Percentiles rank a stretch among this genome's conserved stretches.
Conservation (phyloP, 805 yeast genomes). For the Lachancea waltii region DNA sequence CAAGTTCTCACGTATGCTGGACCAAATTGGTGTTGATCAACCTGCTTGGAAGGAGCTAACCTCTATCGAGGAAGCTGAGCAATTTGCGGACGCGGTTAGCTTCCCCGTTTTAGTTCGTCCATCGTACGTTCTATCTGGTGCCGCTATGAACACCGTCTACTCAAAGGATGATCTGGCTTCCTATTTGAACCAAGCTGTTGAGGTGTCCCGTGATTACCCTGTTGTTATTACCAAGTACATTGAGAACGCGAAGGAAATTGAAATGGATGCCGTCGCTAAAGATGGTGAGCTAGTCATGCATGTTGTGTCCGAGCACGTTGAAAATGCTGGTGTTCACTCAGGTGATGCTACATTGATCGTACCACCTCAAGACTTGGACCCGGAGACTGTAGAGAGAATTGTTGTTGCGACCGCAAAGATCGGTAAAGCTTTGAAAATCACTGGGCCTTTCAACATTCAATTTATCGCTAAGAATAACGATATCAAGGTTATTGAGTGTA, state of each 20-base stretch:
- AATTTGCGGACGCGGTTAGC: slow-evolving; percentile 80
- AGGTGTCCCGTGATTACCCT: slow-evolving; percentile 96
- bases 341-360: slow-evolving; percentile 98
- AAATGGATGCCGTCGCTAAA: slow-evolving; percentile 96
- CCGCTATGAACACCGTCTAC: slow-evolving; percentile 97
- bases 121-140: slow-evolving; percentile 94
- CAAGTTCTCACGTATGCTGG: slow-evolving; percentile 96
- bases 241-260: slow-evolving; percentile 95
- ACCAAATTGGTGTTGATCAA: slow-evolving; percentile 93
- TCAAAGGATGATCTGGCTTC: slow-evolving; percentile 81
- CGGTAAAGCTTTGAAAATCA: slow-evolving; percentile 88
- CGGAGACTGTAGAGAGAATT: slow-evolving; percentile 84
- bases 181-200: slow-evolving; percentile 89
- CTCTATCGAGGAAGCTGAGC: slow-evolving; percentile 85
- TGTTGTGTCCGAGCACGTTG: slow-evolving; percentile 97
- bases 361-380: slow-evolving; percentile 92
- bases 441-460: slow-evolving; percentile 97
- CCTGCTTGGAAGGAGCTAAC: slow-evolving; percentile 99
- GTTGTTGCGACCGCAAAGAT: slow-evolving; percentile 95
- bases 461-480: slow-evolving; percentile 92
- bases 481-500: slow-evolving; percentile 97
- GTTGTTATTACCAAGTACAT: slow-evolving; percentile 96
- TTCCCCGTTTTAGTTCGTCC: slow-evolving; percentile 98
- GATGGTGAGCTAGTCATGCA: slow-evolving; percentile 94
- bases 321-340: slow-evolving; percentile 98